Base-by-base conservation (phyloP, 441 rosid genomes). In the Viola pubescens region DNA sequence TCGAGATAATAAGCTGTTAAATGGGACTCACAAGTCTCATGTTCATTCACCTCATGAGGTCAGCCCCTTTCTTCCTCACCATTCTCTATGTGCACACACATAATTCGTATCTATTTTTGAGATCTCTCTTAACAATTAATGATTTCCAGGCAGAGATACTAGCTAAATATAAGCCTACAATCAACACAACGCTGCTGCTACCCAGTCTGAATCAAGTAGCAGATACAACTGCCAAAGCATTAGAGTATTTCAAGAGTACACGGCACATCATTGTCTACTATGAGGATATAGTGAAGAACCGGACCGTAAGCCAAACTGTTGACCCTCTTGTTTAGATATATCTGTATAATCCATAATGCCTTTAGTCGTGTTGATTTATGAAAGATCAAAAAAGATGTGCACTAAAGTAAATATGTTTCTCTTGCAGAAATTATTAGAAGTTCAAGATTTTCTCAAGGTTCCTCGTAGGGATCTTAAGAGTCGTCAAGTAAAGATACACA, bases 21-120 rank as follows among this genome's bases (percentile, higher is more conserved):
- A 89, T 43, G 98, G 94, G 49, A 92, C 92, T 53, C 98, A 89
- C 79, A 89, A 89, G 75, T 92, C 98, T 63, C 97, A 92, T 41
- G 90, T 83, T 68, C 98, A 89, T 79, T 92, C 97, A 37, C 84
- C 79, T 37, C 75, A 67, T 16, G 98, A 89, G 96, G 98, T 85
- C 19, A 48, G 43, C 37, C 59, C 47, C 46, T 70, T 58, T 54
- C 61, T 10, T 61, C 14, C 46, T 46, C 44, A 38, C 34, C 48
- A 44, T 40, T 26, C 63, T 42, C 62, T 6, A 14, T 49, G n/a
- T 9, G 9, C n/a, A 46, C 13, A 3, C 4, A 9, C n/a, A 46
- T 46, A 46, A 26, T 26, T 26, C n/a, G 56, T 59, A 26, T 37
- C 11, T 19, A 0, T 12, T 45, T 40, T 4, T 10, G 12, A 12